Evolutionary conservation across 2,329 filamentous ascomycete genomes (phyloP).

Genomic region (Eutypella sp.): DNA sequence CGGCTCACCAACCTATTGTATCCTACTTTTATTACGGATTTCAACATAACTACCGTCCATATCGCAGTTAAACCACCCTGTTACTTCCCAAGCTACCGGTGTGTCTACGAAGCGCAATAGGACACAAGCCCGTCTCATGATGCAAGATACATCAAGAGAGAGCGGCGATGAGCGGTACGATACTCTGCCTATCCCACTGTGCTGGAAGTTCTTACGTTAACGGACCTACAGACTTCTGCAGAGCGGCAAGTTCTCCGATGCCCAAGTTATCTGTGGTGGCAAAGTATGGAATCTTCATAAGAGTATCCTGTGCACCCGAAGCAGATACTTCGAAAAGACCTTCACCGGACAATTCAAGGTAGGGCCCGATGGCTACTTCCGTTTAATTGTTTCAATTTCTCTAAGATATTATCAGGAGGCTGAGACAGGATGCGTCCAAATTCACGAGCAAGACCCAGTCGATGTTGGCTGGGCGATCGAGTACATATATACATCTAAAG

Average conservation of each 20-base stretch:
- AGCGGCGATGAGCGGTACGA: background rate
- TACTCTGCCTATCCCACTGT: background rate
- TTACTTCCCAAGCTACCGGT: too few species aligned
- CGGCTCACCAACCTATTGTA: too few species aligned
- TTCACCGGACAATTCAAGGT: background rate
- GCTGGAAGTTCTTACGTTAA: background rate
- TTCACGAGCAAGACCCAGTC: conserved; percentile 1
- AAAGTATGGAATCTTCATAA: conserved; percentile 9
- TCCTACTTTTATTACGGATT: too few species aligned
- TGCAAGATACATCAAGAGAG: too few species aligned
- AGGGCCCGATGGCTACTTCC: background rate
- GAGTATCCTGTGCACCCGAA: conserved; percentile 4
- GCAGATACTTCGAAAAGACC: conserved; percentile 5
- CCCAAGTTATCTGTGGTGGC: conserved; percentile 3
- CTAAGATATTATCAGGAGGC: background rate
- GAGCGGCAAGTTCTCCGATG: conserved; percentile 6
- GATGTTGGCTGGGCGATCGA: conserved; percentile 3
- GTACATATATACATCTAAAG: conserved; percentile 5
- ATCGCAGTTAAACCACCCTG: too few species aligned
- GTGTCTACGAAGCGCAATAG: too few species aligned
- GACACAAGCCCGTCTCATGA: too few species aligned
- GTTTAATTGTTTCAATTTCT: too few species aligned
- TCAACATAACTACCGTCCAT: too few species aligned
- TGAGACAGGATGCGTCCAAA: background rate
- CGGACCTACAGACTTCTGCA: background rate